phyloP scores from a whole-genome alignment of 2,329 filamentous ascomycete genomes.

The Apiospora marii region DNA sequence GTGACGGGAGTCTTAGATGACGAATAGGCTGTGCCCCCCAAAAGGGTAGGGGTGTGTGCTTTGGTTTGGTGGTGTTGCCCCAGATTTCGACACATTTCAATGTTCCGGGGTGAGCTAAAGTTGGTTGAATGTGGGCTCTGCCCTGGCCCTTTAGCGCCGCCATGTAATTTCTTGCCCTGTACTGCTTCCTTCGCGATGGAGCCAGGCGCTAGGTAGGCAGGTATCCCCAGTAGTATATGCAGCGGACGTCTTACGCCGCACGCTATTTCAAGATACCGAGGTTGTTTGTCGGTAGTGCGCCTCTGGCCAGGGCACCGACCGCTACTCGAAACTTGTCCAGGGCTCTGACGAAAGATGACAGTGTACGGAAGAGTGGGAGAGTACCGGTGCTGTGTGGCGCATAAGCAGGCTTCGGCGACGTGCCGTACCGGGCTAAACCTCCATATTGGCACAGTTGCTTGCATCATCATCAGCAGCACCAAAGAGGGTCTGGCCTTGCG shows the following conservation, averaged over 20 bases:
- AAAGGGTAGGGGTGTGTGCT: not conserved
- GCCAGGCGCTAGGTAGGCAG: not conserved
- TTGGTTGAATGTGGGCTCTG: not conserved
- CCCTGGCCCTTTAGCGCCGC: conserved; percentile 1
- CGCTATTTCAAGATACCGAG: conserved; percentile 17
- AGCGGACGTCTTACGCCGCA: conserved; percentile 13
- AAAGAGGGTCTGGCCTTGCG: conserved; percentile 1
- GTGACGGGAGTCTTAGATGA: not conserved
- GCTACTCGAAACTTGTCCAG: conserved; percentile 12
- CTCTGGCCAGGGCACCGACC: conserved; percentile 2
- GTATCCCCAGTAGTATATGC: conserved; percentile 18
- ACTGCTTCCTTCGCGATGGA: conserved; percentile 15
- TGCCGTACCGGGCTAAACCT: conserved; percentile 9
- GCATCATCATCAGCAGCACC: not conserved
- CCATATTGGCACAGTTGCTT: conserved; percentile 14
- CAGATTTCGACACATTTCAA: not conserved
- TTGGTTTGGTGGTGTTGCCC: not conserved
- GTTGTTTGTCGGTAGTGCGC: not conserved
- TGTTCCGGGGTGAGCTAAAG: not conserved
- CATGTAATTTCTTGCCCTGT: conserved; percentile 1
- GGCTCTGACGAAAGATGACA: conserved; percentile 20
- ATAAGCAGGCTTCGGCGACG: conserved; percentile 11
- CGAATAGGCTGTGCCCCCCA: not conserved
- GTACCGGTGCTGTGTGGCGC: conserved; percentile 1
- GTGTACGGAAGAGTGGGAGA: not conserved